phyloP scores from a whole-genome alignment of 306 rosid genomes.

The Ziziphus jujuba region DNA sequence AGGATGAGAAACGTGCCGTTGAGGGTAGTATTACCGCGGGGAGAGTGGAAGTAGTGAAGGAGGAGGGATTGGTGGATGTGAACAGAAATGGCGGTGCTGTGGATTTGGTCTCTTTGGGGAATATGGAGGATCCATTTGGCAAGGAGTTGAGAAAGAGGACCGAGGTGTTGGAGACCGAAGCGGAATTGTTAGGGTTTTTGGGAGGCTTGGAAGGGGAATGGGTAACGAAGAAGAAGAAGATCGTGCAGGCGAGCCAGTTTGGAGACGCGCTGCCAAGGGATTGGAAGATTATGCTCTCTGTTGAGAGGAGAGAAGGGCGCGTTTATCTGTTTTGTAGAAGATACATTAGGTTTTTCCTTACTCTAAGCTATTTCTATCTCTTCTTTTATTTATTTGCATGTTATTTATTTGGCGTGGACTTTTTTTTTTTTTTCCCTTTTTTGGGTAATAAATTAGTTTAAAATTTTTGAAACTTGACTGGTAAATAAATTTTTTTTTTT shows the following conservation, averaged over 20 bases:
- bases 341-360: slow-evolving; percentile 56
- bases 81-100: slow-evolving; percentile 29
- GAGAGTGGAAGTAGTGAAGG: slow-evolving; percentile 10
- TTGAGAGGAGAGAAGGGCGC: slow-evolving; percentile 48
- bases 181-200: slow-evolving; percentile 51
- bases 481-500: background rate
- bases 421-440: too few species aligned
- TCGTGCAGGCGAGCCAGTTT: slow-evolving; percentile 49
- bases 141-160: slow-evolving; percentile 64
- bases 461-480: background rate
- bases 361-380: slow-evolving; percentile 12
- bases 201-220: slow-evolving; percentile 62
- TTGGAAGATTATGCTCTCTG: slow-evolving; percentile 61
- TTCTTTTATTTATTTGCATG: background rate
- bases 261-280: slow-evolving; percentile 48
- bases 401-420: background rate
- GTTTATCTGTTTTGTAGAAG: slow-evolving; percentile 51
- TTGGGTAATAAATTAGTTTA: background rate
- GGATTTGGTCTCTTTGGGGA: slow-evolving; percentile 38
- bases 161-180: slow-evolving; percentile 51
- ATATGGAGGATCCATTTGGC: slow-evolving; percentile 45
- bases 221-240: slow-evolving; percentile 70
- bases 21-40: background rate
- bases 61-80: slow-evolving; percentile 19
- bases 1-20: slow-evolving; percentile 27